A percentile compares a stretch with the other conserved stretches of the same genome.
phyloP scores from a whole-genome alignment of 495 filamentous ascomycete genomes.

The Jackrogersella multiformis region DNA sequence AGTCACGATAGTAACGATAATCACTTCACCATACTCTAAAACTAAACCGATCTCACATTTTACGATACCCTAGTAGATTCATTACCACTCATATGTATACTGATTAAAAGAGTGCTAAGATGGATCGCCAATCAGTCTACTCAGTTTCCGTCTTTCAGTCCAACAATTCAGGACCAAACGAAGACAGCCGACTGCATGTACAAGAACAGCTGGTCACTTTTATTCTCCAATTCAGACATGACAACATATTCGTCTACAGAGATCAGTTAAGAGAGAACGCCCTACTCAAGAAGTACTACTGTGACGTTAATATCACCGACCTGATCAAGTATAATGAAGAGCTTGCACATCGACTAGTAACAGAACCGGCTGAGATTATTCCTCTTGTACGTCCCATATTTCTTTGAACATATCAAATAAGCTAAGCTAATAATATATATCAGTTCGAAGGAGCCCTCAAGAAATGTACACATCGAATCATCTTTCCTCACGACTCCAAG shows the following conservation, averaged over 20 bases:
- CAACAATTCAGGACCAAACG: slow-evolving; percentile 62
- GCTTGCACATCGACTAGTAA: slow-evolving; percentile 88
- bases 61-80: neutral
- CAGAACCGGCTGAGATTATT: slow-evolving; percentile 91
- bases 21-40: no score
- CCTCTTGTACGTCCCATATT: slow-evolving; percentile 71
- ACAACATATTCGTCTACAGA: slow-evolving; percentile 97
- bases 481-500: slow-evolving; percentile 76
- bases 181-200: slow-evolving; percentile 65
- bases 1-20: slow-evolving; percentile 10
- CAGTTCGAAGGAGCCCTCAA: slow-evolving; percentile 93
- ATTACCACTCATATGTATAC: slow-evolving; percentile 1
- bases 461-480: slow-evolving; percentile 90
- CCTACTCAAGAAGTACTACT: slow-evolving; percentile 92
- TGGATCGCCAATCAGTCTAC: slow-evolving; percentile 91
- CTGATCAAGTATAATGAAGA: slow-evolving; percentile 97
- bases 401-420: neutral
- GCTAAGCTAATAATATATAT: slow-evolving; percentile 25
- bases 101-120: slow-evolving; percentile 48
- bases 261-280: slow-evolving; percentile 97
- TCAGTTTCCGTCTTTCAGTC: slow-evolving; percentile 81
- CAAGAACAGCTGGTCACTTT: slow-evolving; percentile 78
- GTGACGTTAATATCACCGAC: slow-evolving; percentile 96
- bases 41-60: neutral
- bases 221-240: slow-evolving; percentile 92